Percentiles rank a stretch among this genome's conserved stretches.
Conservation (phyloP, 2,329 filamentous ascomycete species). For the Xylaria digitata region DNA sequence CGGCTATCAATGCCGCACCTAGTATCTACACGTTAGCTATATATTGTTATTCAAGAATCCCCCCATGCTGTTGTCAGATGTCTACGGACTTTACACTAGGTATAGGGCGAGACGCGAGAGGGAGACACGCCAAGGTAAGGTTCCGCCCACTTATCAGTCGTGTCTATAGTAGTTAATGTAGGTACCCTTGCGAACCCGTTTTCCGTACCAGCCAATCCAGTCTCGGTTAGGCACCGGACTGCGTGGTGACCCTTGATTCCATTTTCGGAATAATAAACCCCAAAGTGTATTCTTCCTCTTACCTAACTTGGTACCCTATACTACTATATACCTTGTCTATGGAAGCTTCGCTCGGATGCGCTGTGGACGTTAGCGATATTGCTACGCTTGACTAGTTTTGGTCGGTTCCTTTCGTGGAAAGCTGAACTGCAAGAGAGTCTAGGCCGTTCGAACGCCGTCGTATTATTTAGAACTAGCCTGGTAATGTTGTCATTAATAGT, state of each 20-base stretch:
- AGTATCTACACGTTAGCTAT: neutral
- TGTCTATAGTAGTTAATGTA: slow-evolving; percentile 15
- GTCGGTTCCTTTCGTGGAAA: slow-evolving; percentile 15
- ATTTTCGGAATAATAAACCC: slow-evolving; percentile 20
- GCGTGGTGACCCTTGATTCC: slow-evolving; percentile 5
- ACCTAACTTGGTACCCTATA: slow-evolving; percentile 1
- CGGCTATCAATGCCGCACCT: neutral
- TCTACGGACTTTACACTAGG: too few relatives aligned
- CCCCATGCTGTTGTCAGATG: neutral
- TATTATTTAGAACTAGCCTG: slow-evolving; percentile 20
- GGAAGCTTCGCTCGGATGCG: slow-evolving; percentile 14
- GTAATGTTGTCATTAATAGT: slow-evolving; percentile 6
- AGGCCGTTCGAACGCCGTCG: slow-evolving; percentile 26
- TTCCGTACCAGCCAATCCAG: slow-evolving; percentile 22
- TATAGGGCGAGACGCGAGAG: neutral
- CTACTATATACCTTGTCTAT: slow-evolving; percentile 6
- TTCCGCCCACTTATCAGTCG: neutral
- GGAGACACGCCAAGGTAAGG: neutral
- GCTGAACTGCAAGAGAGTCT: slow-evolving; percentile 36
- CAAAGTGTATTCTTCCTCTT: slow-evolving; percentile 13
- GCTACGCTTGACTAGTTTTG: slow-evolving; percentile 1
- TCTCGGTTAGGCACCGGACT: slow-evolving; percentile 1
- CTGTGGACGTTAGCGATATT: slow-evolving; percentile 21
- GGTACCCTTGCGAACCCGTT: slow-evolving; percentile 25
- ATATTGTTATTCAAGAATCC: neutral